These are phyloP conservation scores for Diophrys sp. DNA, from an alignment of 73 alveolate species.

Conservation along the genomic window DNA sequence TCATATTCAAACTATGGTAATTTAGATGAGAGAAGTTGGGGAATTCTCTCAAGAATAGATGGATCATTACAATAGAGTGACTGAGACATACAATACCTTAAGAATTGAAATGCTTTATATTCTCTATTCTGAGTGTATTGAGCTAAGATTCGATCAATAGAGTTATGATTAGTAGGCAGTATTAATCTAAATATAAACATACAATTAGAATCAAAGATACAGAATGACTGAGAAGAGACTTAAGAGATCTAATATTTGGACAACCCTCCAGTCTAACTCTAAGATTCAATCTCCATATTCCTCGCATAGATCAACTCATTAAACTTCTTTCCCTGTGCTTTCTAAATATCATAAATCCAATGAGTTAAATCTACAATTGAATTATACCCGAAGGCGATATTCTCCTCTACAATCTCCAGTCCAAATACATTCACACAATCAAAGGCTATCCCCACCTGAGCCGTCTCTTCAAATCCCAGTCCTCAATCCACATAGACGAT, in stretches of 20 bases:
- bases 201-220: conserved; percentile 15
- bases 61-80: conserved; percentile 29
- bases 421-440: neutral
- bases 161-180: neutral
- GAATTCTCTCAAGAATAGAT: conserved; percentile 48
- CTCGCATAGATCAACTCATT: conserved; percentile 45
- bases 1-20: conserved; percentile 65
- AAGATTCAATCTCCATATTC: neutral
- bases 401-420: no score
- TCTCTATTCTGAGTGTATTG: conserved; percentile 5
- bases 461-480: neutral
- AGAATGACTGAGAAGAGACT: conserved; percentile 26
- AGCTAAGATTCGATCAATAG: neutral
- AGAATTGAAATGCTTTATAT: conserved; percentile 9
- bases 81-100: conserved; percentile 31
- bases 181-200: conserved; percentile 8
- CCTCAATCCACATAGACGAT: neutral
- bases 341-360: neutral
- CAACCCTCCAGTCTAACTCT: conserved; percentile 1
- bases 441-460: neutral
- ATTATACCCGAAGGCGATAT: neutral
- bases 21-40: conserved; percentile 42
- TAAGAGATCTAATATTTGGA: conserved; percentile 18
- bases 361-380: neutral
- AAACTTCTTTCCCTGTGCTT: conserved; percentile 19